Percentiles rank a stretch among this genome's conserved stretches.
Conservation (phyloP, 352 stramenopile species). For the Aphanomyces cochlioides region DNA sequence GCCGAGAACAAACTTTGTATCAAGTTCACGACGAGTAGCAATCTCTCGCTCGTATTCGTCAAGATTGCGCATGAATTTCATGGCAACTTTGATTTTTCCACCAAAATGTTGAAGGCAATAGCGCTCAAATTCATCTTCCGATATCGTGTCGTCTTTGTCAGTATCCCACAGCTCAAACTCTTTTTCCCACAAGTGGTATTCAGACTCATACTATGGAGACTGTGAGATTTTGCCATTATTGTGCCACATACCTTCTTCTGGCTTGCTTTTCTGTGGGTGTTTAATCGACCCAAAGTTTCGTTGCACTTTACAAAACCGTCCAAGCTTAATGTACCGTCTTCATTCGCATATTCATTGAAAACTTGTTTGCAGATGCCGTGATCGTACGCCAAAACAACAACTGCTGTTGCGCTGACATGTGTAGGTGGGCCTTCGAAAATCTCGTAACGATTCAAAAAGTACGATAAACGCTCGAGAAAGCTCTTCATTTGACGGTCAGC, state of each 20-base stretch:
- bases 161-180: background rate
- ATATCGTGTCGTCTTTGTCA: background rate
- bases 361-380: constrained; percentile 1
- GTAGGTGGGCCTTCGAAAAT: background rate
- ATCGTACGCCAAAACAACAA: background rate
- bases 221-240: background rate
- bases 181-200: background rate
- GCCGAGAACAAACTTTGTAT: background rate
- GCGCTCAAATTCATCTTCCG: background rate
- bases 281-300: background rate
- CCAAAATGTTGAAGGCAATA: constrained; percentile 7
- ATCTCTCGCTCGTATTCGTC: constrained; percentile 2
- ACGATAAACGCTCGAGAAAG: background rate
- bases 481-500: background rate
- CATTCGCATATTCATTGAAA: background rate
- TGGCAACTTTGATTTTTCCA: constrained; percentile 10
- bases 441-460: constrained; percentile 10
- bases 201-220: background rate
- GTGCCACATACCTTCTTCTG: background rate
- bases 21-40: background rate
- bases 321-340: background rate
- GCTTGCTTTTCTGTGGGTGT: background rate
- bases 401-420: background rate
- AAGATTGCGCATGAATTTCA: background rate
- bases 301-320: background rate